These are phyloP conservation scores for Podaxis sp. DNA, from an alignment of 768 basidiomycete genomes.

Conservation along the genomic window DNA sequence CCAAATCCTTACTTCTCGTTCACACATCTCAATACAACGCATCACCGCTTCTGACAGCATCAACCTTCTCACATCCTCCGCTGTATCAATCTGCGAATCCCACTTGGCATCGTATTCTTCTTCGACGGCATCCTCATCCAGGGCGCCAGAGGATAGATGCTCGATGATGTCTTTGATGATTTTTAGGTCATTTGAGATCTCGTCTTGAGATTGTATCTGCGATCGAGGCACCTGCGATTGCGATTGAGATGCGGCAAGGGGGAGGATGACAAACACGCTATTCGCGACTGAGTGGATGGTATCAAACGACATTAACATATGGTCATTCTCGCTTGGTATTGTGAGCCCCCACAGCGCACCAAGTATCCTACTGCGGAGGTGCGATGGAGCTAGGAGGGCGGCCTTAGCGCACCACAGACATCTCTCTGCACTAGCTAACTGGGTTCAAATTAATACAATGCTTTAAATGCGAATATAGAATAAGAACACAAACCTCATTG, in stretches of 20 bases:
- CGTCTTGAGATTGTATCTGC: slow-evolving; percentile 3
- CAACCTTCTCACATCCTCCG: slow-evolving; percentile 29
- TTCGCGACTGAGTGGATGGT: slow-evolving; percentile 54
- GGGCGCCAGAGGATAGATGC: slow-evolving; percentile 42
- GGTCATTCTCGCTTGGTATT: slow-evolving; percentile 41
- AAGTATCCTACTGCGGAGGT: slow-evolving; percentile 51
- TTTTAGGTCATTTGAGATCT: slow-evolving; percentile 30
- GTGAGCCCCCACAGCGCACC: slow-evolving; percentile 45
- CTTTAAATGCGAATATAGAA: background rate
- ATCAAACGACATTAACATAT: slow-evolving; percentile 40
- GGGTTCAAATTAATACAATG: background rate
- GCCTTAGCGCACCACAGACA: slow-evolving; percentile 74
- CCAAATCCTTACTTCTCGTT: slow-evolving; percentile 45
- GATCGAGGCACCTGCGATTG: background rate
- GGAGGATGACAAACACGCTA: slow-evolving; percentile 50
- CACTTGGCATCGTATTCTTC: slow-evolving; percentile 47
- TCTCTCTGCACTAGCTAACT: slow-evolving; percentile 54
- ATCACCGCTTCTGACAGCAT: slow-evolving; percentile 49
- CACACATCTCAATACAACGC: slow-evolving; percentile 50
- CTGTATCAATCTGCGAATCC: slow-evolving; percentile 36
- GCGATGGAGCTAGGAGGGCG: slow-evolving; percentile 37
- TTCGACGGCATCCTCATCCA: slow-evolving; percentile 46
- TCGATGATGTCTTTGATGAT: slow-evolving; percentile 43
- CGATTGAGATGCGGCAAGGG: slow-evolving; percentile 28
- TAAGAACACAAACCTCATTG: slow-evolving; percentile 46